phyloP scores from a whole-genome alignment of 352 stramenopile species.

The Aphanomyces euteiches region DNA sequence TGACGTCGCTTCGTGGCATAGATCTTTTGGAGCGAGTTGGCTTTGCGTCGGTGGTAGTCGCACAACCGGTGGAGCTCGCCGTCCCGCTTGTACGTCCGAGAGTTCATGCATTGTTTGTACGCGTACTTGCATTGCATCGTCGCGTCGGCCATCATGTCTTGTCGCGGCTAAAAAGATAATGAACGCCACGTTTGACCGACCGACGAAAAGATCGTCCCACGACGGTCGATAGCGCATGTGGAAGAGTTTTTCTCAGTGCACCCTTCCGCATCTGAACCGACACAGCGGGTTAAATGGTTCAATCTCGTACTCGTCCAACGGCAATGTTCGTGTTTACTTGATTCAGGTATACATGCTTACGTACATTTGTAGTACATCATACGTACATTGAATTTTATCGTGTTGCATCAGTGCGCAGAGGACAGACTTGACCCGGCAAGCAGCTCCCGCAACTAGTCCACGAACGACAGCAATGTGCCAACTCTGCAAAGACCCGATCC shows the following conservation, averaged over 20 bases:
- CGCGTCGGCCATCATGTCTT: background rate
- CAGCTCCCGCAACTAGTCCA: too few relatives aligned
- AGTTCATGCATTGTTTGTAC: background rate
- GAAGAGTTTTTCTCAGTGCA: background rate
- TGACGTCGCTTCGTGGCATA: slow-evolving; percentile 12
- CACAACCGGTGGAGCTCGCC: slow-evolving; percentile 29
- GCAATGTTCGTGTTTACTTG: too few relatives aligned
- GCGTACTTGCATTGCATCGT: background rate
- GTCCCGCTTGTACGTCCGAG: background rate
- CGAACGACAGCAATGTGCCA: too few relatives aligned
- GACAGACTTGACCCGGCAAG: too few relatives aligned
- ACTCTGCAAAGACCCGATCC: too few relatives aligned
- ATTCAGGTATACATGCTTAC: too few relatives aligned
- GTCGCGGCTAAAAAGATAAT: background rate
- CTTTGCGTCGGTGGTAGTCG: slow-evolving; percentile 29
- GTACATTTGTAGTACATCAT: too few relatives aligned
- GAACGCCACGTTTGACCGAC: background rate
- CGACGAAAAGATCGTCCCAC: background rate
- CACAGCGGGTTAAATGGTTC: background rate
- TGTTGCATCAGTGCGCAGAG: too few relatives aligned
- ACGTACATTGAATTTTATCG: too few relatives aligned
- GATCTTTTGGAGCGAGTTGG: slow-evolving; percentile 29
- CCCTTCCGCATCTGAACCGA: background rate
- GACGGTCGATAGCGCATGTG: background rate
- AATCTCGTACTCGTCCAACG: too few relatives aligned